phyloP scores from a whole-genome alignment of 805 yeast species.

The Saccharomycopsis sp. region DNA sequence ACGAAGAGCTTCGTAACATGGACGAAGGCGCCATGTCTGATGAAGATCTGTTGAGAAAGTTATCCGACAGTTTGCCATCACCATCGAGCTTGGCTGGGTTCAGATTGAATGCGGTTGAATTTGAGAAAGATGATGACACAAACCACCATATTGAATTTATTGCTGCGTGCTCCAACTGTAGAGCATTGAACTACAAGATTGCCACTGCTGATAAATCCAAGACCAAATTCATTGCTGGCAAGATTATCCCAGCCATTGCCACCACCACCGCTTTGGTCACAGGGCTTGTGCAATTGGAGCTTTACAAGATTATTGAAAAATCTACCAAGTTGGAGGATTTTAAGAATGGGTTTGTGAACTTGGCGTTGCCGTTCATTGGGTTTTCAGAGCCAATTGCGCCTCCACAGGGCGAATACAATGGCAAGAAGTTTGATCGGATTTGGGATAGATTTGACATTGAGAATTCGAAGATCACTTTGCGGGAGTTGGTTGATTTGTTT shows the following conservation, averaged over 20 bases:
- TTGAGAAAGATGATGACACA: constrained; percentile 95
- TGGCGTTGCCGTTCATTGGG: constrained; percentile 93
- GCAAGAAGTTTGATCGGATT: constrained; percentile 70
- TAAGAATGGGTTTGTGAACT: constrained; percentile 85
- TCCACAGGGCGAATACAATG: constrained; percentile 71
- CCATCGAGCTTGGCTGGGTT: constrained; percentile 86
- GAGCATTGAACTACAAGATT: constrained; percentile 86
- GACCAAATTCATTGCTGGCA: constrained; percentile 96
- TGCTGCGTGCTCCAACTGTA: constrained; percentile 89
- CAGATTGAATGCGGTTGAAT: constrained; percentile 80
- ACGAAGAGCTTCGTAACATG: constrained; percentile 64
- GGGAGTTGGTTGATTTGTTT: constrained; percentile 65
- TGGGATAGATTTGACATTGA: constrained; percentile 90
- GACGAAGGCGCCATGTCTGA: constrained; percentile 46
- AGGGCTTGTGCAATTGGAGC: constrained; percentile 86
- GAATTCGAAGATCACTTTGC: constrained; percentile 63
- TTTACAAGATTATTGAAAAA: constrained; percentile 79
- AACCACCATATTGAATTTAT: constrained; percentile 96
- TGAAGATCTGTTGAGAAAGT: constrained; percentile 51
- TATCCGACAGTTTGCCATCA: constrained; percentile 77
- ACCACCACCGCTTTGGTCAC: constrained; percentile 98
- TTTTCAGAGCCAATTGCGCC: constrained; percentile 94
- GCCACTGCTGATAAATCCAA: constrained; percentile 82
- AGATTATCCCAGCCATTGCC: constrained; percentile 98
- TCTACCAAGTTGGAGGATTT: constrained; percentile 71